These are phyloP conservation scores for Septoria petroselini DNA, from an alignment of 2,329 filamentous ascomycete species.

Conservation along the genomic window DNA sequence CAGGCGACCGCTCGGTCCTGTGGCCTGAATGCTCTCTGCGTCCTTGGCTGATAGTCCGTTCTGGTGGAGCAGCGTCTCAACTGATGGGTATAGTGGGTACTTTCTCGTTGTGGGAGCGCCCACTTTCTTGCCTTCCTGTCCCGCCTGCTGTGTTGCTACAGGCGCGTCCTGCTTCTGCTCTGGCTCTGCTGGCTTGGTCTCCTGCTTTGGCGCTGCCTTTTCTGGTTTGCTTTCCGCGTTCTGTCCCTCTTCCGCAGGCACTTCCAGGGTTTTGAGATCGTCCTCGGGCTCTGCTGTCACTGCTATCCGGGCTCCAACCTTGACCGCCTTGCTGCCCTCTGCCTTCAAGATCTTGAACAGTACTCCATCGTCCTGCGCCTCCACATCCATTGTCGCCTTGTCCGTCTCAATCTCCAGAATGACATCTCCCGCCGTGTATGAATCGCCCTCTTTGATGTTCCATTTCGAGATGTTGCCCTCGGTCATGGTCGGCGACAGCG, in stretches of 20 bases:
- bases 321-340: slow-evolving; percentile 71
- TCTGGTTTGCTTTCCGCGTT: slow-evolving; percentile 18
- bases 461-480: slow-evolving; percentile 84
- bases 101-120: slow-evolving; percentile 60
- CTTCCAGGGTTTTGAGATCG: slow-evolving; percentile 69
- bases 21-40: slow-evolving; percentile 76
- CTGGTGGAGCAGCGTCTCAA: slow-evolving; percentile 74
- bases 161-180: slow-evolving; percentile 16
- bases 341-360: slow-evolving; percentile 75
- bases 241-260: slow-evolving; percentile 63
- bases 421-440: slow-evolving; percentile 78
- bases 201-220: slow-evolving; percentile 16
- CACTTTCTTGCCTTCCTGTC: slow-evolving; percentile 25
- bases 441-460: slow-evolving; percentile 84
- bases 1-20: slow-evolving; percentile 81
- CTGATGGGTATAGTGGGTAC: slow-evolving; percentile 77
- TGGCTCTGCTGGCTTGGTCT: slow-evolving; percentile 15
- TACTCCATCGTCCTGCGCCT: slow-evolving; percentile 85
- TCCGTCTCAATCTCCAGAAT: slow-evolving; percentile 91
- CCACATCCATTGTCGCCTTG: slow-evolving; percentile 92
- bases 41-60: slow-evolving; percentile 74
- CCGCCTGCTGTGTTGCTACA: slow-evolving; percentile 13
- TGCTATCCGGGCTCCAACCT: slow-evolving; percentile 77
- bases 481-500: slow-evolving; percentile 88
- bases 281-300: slow-evolving; percentile 79